These are phyloP conservation scores for Akanthomyces muscarius DNA, from an alignment of 2,329 filamentous ascomycete genomes.

Conservation along the genomic window DNA sequence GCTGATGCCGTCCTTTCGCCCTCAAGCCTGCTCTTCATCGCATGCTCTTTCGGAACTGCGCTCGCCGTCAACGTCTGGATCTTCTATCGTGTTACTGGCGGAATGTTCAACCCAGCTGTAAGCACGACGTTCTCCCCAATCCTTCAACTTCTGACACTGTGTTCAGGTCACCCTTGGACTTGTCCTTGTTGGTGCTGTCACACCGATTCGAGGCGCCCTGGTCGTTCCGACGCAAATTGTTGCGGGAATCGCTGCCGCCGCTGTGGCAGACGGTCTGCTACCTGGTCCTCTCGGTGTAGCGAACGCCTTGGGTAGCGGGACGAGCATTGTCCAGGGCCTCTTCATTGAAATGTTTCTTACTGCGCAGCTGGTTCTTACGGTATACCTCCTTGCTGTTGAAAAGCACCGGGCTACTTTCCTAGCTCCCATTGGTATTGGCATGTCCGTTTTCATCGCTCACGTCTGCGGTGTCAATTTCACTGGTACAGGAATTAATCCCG, in stretches of 20 bases:
- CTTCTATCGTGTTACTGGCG: slow-evolving; percentile 52
- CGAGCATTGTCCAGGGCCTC: slow-evolving; percentile 53
- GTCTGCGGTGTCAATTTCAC: slow-evolving; percentile 44
- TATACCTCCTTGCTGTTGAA: slow-evolving; percentile 67
- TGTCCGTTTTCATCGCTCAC: slow-evolving; percentile 62
- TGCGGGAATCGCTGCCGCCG: slow-evolving; percentile 56
- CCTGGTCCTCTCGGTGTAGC: slow-evolving; percentile 52
- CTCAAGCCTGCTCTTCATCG: slow-evolving; percentile 44
- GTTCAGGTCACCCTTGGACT: slow-evolving; percentile 53
- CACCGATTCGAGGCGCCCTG: slow-evolving; percentile 46
- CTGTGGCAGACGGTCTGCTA: slow-evolving; percentile 53
- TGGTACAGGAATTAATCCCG: slow-evolving; percentile 47
- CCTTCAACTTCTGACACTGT: neutral
- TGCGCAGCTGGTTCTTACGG: slow-evolving; percentile 57
- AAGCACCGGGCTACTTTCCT: slow-evolving; percentile 70
- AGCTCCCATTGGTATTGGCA: slow-evolving; percentile 67
- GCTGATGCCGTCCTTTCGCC: slow-evolving; percentile 29
- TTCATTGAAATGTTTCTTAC: slow-evolving; percentile 67
- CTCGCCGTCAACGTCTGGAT: slow-evolving; percentile 53
- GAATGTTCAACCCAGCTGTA: slow-evolving; percentile 50
- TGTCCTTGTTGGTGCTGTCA: slow-evolving; percentile 54
- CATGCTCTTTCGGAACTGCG: slow-evolving; percentile 46
- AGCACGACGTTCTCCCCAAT: slow-evolving; percentile 21
- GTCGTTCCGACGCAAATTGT: slow-evolving; percentile 56
- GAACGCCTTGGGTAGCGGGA: slow-evolving; percentile 51